Conservation (phyloP, 1,284 basidiomycete genomes). For the Tylopilus sp. region DNA sequence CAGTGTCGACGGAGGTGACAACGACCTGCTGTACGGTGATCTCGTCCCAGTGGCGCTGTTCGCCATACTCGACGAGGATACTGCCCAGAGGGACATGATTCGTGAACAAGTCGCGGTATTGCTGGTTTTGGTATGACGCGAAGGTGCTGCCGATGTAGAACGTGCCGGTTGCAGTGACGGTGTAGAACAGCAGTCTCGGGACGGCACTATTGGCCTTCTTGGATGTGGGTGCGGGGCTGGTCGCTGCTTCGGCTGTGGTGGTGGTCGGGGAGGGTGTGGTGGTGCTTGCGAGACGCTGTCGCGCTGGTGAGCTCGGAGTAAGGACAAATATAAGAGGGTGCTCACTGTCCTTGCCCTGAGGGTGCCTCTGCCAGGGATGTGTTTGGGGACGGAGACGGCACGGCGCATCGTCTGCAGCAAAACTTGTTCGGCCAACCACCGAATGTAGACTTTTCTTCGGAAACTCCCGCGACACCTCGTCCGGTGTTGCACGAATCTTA, state of each 20-base stretch:
- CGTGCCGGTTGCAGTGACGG: constrained; percentile 61
- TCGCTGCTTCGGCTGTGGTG: neutral
- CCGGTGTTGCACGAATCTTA: neutral
- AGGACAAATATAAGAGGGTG: neutral
- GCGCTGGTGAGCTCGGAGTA: neutral
- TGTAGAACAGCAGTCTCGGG: constrained; percentile 53
- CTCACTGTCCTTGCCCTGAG: constrained; percentile 52
- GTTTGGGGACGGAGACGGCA: constrained; percentile 51
- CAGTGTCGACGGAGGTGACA: constrained; percentile 51
- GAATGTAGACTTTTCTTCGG: too few relatives aligned
- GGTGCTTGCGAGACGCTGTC: constrained; percentile 52
- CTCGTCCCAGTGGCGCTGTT: constrained; percentile 74
- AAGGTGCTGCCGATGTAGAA: constrained; percentile 81
- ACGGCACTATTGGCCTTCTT: constrained; percentile 55
- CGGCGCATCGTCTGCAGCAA: constrained; percentile 8
- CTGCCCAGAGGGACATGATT: constrained; percentile 77
- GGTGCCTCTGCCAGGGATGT: constrained; percentile 43
- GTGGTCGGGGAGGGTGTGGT: too few relatives aligned
- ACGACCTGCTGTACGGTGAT: constrained; percentile 59
- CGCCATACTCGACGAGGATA: constrained; percentile 74
- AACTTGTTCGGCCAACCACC: too few relatives aligned
- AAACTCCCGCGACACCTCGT: constrained; percentile 2
- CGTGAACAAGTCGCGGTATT: constrained; percentile 79
- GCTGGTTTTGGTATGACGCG: constrained; percentile 66
- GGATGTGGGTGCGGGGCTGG: constrained; percentile 27